Percentiles rank a stretch among this genome's conserved stretches.
Evolutionary conservation across 2,329 filamentous ascomycete species (phyloP).

Genomic region (Paraconiothyrium sp.): DNA sequence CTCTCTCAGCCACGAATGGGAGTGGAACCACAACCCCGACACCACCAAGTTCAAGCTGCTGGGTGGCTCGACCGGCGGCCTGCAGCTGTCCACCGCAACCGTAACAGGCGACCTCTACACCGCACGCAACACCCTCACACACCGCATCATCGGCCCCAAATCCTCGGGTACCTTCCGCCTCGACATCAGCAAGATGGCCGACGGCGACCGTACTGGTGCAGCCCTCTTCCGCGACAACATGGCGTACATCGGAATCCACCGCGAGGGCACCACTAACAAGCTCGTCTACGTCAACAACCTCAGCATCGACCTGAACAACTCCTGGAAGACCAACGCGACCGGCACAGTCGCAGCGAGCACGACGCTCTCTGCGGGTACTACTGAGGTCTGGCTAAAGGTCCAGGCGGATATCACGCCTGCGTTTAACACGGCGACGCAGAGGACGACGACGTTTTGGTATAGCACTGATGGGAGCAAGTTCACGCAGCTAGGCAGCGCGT

Average conservation of each 20-base stretch:
- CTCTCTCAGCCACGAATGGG: slow-evolving; percentile 59
- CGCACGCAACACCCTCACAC: slow-evolving; percentile 55
- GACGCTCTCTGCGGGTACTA: slow-evolving; percentile 26
- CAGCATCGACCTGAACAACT: slow-evolving; percentile 43
- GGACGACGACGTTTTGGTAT: slow-evolving; percentile 47
- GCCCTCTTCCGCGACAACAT: slow-evolving; percentile 63
- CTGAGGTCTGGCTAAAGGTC: slow-evolving; percentile 45
- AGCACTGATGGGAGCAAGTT: slow-evolving; percentile 48
- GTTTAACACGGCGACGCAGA: slow-evolving; percentile 33
- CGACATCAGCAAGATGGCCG: slow-evolving; percentile 59
- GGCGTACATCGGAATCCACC: slow-evolving; percentile 63
- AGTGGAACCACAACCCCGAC: slow-evolving; percentile 72
- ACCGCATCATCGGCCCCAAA: slow-evolving; percentile 52
- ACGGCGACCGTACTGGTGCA: slow-evolving; percentile 64
- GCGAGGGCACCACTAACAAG: slow-evolving; percentile 49
- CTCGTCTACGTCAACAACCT: slow-evolving; percentile 52
- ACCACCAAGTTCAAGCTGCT: slow-evolving; percentile 56
- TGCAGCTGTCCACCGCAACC: slow-evolving; percentile 61
- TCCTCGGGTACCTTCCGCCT: slow-evolving; percentile 61
- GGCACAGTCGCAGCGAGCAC: slow-evolving; percentile 41
- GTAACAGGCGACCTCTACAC: slow-evolving; percentile 62
- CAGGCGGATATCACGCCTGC: slow-evolving; percentile 50
- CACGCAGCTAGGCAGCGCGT: slow-evolving; percentile 40
- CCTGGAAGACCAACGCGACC: slow-evolving; percentile 44
- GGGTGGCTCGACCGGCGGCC: slow-evolving; percentile 46